These are phyloP conservation scores for Naumovozyma dairenensis DNA, from an alignment of 805 yeast genomes.

Conservation along the genomic window DNA sequence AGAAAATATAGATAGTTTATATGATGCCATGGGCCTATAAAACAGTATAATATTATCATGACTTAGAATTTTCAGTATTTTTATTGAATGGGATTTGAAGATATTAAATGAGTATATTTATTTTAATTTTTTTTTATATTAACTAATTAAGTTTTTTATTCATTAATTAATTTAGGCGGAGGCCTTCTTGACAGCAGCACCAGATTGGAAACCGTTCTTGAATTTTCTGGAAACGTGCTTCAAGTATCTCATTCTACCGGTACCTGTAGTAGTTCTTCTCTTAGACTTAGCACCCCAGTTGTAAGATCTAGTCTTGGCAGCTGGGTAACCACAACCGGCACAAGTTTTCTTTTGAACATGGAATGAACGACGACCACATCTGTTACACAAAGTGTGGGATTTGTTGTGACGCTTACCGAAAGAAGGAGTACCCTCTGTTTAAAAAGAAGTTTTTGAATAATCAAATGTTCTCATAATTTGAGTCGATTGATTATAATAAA, in stretches of 20 bases:
- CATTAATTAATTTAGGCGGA: constrained; percentile 47
- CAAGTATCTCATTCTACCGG: constrained; percentile 98
- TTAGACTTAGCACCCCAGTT: constrained; percentile 99
- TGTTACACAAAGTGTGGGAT: constrained; percentile 97
- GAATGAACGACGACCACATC: constrained; percentile 99
- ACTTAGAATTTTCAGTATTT: too few species aligned
- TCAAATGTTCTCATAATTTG: too few species aligned
- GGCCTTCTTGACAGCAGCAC: constrained; percentile 53
- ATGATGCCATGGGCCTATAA: constrained; percentile 48
- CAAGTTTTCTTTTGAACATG: constrained; percentile 99
- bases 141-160: too few species aligned
- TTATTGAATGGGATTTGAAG: too few species aligned
- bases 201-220: constrained; percentile 98
- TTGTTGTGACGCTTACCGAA: constrained; percentile 99
- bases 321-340: constrained; percentile 98
- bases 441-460: too few species aligned
- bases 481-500: too few species aligned
- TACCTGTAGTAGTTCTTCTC: constrained; percentile 99
- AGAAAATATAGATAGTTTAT: constrained; percentile 72
- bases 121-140: too few species aligned
- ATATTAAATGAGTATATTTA: too few species aligned
- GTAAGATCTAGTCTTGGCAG: constrained; percentile 96
- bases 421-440: constrained; percentile 96
- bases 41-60: not conserved
- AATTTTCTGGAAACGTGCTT: constrained; percentile 96